phyloP scores from a whole-genome alignment of 768 basidiomycete genomes.

The Collybia mongolica region DNA sequence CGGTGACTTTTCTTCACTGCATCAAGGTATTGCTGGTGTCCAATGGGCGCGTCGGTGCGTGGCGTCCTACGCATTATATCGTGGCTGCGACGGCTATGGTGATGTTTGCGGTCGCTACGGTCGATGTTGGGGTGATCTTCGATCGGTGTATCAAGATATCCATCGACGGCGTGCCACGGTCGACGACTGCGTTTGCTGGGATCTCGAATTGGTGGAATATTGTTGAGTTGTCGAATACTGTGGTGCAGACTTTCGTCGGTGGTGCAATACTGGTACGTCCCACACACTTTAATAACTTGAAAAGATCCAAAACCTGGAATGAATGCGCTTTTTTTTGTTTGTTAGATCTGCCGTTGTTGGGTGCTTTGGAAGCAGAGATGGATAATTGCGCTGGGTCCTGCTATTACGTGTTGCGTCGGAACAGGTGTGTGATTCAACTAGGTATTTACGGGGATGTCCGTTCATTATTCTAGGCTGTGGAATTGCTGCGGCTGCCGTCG shows the following conservation, averaged over 20 bases:
- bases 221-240: neutral
- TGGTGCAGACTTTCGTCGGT: neutral
- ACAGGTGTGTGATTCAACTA: neutral
- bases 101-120: neutral
- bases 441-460: neutral
- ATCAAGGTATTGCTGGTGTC: neutral
- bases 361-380: constrained; percentile 7
- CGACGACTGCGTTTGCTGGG: neutral
- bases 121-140: neutral
- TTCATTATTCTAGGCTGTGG: constrained; percentile 4
- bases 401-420: constrained; percentile 6
- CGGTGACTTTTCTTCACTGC: neutral
- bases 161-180: neutral
- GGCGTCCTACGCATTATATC: neutral
- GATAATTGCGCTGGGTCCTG: neutral
- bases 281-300: too few species aligned
- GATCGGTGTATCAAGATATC: neutral
- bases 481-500: constrained; percentile 5
- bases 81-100: neutral
- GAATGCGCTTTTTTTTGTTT: too few species aligned
- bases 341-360: constrained; percentile 14
- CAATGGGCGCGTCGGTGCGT: neutral
- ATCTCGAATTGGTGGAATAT: neutral
- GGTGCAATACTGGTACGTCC: neutral
- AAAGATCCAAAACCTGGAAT: too few species aligned